phyloP scores from a whole-genome alignment of 148 eudicot genomes.

The Selenicereus undatus region DNA sequence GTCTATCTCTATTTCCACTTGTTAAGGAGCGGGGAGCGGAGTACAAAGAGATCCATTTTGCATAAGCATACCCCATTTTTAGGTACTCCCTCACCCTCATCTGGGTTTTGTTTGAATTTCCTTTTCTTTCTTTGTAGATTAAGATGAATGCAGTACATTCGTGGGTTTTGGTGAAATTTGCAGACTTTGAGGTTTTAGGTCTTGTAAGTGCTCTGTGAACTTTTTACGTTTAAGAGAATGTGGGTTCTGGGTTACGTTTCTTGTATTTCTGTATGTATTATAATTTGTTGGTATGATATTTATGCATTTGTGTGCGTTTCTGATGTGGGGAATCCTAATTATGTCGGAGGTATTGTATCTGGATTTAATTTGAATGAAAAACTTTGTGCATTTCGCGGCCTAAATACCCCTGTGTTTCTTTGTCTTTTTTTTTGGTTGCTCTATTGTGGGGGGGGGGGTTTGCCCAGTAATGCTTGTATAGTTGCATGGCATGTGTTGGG shows the following conservation, averaged over 20 bases:
- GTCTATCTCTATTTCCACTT: neutral
- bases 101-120: neutral
- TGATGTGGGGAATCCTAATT: neutral
- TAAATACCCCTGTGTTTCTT: no score
- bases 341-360: neutral
- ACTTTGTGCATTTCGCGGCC: no score
- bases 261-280: neutral
- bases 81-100: neutral
- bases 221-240: neutral
- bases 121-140: neutral
- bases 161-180: constrained; percentile 1
- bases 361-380: neutral
- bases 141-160: neutral
- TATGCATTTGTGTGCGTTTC: neutral
- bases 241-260: neutral
- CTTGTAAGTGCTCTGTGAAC: neutral
- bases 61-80: neutral
- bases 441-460: no score
- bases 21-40: constrained; percentile 1
- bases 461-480: neutral
- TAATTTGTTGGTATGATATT: neutral
- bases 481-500: neutral
- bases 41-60: constrained; percentile 20
- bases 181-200: neutral
- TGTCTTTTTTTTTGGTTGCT: neutral